These are phyloP conservation scores for Dioszegia crocea DNA, from an alignment of 768 basidiomycete genomes.

Conservation along the genomic window DNA sequence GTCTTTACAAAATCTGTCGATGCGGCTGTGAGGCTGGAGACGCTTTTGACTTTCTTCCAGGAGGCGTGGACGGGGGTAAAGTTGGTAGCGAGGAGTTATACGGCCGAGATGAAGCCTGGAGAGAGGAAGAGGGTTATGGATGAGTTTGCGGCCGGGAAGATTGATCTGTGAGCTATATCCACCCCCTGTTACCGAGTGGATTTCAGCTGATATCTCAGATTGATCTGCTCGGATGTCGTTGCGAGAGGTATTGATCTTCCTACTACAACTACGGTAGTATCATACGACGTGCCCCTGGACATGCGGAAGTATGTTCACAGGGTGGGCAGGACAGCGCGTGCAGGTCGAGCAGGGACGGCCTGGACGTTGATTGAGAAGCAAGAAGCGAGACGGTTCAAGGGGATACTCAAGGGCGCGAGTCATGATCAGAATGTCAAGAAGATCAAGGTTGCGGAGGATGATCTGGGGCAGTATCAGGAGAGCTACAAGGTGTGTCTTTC, in stretches of 20 bases:
- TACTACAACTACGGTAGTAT: slow-evolving; percentile 85
- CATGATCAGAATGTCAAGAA: slow-evolving; percentile 69
- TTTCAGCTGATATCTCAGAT: slow-evolving; percentile 52
- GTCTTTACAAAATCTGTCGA: slow-evolving; percentile 98
- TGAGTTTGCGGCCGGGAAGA: slow-evolving; percentile 71
- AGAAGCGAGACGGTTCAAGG: slow-evolving; percentile 64
- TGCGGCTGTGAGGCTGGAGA: slow-evolving; percentile 75
- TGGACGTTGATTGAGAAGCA: slow-evolving; percentile 97
- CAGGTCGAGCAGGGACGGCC: slow-evolving; percentile 78
- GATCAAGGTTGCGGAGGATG: slow-evolving; percentile 61
- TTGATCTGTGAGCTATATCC: slow-evolving; percentile 65
- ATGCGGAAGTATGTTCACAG: slow-evolving; percentile 98
- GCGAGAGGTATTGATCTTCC: slow-evolving; percentile 93
- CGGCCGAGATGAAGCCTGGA: slow-evolving; percentile 69
- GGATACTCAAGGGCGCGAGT: slow-evolving; percentile 67
- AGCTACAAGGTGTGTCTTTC: slow-evolving; percentile 63
- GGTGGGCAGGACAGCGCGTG: slow-evolving; percentile 91
- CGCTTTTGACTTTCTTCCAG: slow-evolving; percentile 77
- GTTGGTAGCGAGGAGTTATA: slow-evolving; percentile 67
- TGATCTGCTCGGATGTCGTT: slow-evolving; percentile 94
- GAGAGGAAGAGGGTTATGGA: slow-evolving; percentile 76
- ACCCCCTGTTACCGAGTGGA: background rate
- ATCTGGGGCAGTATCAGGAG: slow-evolving; percentile 57
- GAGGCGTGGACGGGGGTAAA: slow-evolving; percentile 48
- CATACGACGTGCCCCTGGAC: slow-evolving; percentile 93